Evolutionary conservation across 148 eudicot species (phyloP).

Genomic region (Simmondsia chinensis): DNA sequence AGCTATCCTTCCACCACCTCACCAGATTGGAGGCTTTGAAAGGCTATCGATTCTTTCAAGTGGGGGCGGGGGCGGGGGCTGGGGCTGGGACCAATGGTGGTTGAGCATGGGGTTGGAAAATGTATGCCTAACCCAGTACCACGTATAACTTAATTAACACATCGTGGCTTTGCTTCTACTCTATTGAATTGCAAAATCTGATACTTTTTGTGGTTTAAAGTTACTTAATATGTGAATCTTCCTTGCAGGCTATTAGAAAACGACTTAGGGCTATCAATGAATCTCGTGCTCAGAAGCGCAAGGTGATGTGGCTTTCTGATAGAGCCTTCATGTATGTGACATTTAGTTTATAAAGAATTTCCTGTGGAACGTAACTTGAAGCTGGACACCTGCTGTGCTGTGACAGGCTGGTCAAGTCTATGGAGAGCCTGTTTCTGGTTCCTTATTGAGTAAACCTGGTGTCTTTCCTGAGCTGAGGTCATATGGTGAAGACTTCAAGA

Average conservation of each 20-base stretch:
- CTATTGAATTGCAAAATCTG: too few species aligned
- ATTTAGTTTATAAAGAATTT: slow-evolving; percentile 2
- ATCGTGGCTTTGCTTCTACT: too few species aligned
- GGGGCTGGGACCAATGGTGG: too few species aligned
- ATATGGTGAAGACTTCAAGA: slow-evolving; percentile 78
- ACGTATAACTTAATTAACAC: too few species aligned
- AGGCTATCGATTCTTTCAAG: too few species aligned
- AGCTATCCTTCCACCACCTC: too few species aligned
- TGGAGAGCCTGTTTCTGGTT: slow-evolving; percentile 90
- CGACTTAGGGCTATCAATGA: slow-evolving; percentile 92
- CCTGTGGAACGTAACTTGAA: slow-evolving; percentile 9
- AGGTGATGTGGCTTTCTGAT: slow-evolving; percentile 36
- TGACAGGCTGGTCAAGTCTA: slow-evolving; percentile 97
- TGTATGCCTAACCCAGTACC: too few species aligned
- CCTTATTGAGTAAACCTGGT: slow-evolving; percentile 60
- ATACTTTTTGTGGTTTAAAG: not conserved
- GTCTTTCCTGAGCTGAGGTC: slow-evolving; percentile 78
- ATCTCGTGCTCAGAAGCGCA: slow-evolving; percentile 94
- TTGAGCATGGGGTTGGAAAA: too few species aligned
- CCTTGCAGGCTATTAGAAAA: slow-evolving; percentile 76
- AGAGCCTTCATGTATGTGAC: not conserved
- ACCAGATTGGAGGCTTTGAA: too few species aligned
- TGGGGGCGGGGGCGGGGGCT: too few species aligned
- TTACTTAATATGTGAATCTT: slow-evolving; percentile 7
- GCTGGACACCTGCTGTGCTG: not conserved